Conservation (phyloP, 192 early-diverging fungal genomes). For the Podila verticillata region DNA sequence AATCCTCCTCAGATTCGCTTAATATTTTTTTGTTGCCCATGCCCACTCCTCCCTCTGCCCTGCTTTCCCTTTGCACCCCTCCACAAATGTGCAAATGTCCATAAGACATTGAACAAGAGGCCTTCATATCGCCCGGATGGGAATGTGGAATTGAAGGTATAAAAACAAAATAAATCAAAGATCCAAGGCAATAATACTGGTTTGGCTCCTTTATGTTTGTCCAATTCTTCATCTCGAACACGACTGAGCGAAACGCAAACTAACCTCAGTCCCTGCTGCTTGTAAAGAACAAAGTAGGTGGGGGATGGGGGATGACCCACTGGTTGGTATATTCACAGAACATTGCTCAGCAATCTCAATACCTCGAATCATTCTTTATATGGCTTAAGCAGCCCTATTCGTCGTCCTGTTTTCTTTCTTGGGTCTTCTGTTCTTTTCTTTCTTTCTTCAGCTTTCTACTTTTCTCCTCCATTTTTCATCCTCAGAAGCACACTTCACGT, state of each 20-base stretch:
- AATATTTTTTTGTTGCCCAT: too few relatives aligned
- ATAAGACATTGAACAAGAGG: background rate
- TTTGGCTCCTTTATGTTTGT: background rate
- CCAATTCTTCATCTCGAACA: slow-evolving; percentile 33
- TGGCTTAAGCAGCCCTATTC: background rate
- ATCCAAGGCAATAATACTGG: background rate
- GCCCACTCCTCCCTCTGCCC: too few relatives aligned
- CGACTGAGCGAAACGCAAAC: slow-evolving; percentile 10
- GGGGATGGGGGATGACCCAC: background rate
- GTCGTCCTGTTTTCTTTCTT: too few relatives aligned
- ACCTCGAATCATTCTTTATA: background rate
- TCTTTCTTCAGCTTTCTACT: background rate
- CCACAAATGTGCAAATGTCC: too few relatives aligned
- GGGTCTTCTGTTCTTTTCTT: background rate
- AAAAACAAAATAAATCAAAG: background rate
- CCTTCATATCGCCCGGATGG: background rate
- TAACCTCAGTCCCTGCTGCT: background rate
- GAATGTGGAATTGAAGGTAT: slow-evolving; percentile 2
- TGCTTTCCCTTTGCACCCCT: background rate
- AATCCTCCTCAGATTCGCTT: too few relatives aligned
- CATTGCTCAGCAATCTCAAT: background rate
- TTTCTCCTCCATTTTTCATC: background rate
- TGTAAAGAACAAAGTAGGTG: background rate
- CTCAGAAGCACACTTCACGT: background rate
- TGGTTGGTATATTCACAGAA: too few relatives aligned